Evolutionary conservation across 1,284 basidiomycete genomes (phyloP).

Genomic region (Taiwanofungus camphoratus): DNA sequence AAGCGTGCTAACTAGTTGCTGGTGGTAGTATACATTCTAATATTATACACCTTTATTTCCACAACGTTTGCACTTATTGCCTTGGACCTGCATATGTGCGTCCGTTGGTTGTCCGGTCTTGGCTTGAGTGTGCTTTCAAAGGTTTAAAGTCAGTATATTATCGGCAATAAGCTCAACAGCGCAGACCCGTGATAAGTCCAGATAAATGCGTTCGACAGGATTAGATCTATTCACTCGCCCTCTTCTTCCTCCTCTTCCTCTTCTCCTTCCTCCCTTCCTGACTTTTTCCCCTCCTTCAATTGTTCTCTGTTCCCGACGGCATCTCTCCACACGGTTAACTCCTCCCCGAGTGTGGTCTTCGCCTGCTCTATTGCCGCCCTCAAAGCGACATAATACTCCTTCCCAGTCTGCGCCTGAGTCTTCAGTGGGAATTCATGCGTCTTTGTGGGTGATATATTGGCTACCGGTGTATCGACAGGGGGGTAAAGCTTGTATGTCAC

Average conservation of each 20-base stretch:
- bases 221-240: no score
- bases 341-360: conserved; percentile 48
- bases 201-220: no score
- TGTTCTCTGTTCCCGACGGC: conserved; percentile 55
- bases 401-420: conserved; percentile 22
- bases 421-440: conserved; percentile 33
- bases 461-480: conserved; percentile 30
- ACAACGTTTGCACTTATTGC: no score
- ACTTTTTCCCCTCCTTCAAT: conserved; percentile 30
- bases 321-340: conserved; percentile 67
- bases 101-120: no score
- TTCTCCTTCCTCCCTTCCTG: conserved; percentile 36
- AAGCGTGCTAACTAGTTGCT: conserved; percentile 35
- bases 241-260: conserved; percentile 34
- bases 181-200: no score
- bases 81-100: no score
- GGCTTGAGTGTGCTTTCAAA: no score
- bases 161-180: no score
- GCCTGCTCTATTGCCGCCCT: conserved; percentile 45
- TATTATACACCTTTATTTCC: conserved; percentile 18
- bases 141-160: no score
- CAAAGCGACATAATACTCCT: conserved; percentile 47
- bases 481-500: conserved; percentile 47
- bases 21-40: conserved; percentile 8
- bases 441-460: conserved; percentile 27